A percentile compares a stretch with the other conserved stretches of the same genome.
phyloP scores from a whole-genome alignment of 257 asterid genomes.

The Solanum paucissectum region DNA sequence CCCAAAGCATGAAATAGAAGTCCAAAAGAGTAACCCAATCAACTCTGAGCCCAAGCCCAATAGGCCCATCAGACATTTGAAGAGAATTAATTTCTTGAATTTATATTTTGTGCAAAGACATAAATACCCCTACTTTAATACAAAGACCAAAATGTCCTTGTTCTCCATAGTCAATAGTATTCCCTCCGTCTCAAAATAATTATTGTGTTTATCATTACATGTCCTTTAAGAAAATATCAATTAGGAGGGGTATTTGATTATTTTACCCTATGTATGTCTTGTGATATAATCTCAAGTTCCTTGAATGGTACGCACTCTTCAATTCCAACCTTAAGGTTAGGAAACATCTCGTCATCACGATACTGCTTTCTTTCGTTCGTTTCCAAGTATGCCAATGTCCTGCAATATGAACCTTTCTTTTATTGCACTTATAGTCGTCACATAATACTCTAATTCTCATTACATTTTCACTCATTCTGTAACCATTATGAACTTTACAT shows the following conservation, averaged over 20 bases:
- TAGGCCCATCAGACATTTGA: not conserved
- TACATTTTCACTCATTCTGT: not conserved
- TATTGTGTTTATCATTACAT: not conserved
- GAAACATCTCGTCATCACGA: not conserved
- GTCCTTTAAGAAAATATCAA: not conserved
- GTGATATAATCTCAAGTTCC: not conserved
- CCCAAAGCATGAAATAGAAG: not conserved
- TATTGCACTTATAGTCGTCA: not conserved
- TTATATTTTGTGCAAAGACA: not conserved
- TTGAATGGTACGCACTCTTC: rapidly evolving
- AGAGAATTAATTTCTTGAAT: not conserved
- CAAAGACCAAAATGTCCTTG: not conserved
- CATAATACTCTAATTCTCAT: not conserved
- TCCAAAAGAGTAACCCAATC: not conserved
- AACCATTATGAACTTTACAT: not conserved
- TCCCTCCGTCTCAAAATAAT: not conserved
- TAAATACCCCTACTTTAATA: not conserved
- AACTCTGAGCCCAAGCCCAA: not conserved
- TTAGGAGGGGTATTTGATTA: not conserved
- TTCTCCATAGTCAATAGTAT: not conserved
- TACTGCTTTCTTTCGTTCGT: not conserved
- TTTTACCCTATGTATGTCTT: not conserved
- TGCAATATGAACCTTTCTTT: not conserved
- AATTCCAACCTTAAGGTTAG: no score
- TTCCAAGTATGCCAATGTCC: not conserved